Conservation (phyloP, 116 monocot species). For the Thalassia testudinum region DNA sequence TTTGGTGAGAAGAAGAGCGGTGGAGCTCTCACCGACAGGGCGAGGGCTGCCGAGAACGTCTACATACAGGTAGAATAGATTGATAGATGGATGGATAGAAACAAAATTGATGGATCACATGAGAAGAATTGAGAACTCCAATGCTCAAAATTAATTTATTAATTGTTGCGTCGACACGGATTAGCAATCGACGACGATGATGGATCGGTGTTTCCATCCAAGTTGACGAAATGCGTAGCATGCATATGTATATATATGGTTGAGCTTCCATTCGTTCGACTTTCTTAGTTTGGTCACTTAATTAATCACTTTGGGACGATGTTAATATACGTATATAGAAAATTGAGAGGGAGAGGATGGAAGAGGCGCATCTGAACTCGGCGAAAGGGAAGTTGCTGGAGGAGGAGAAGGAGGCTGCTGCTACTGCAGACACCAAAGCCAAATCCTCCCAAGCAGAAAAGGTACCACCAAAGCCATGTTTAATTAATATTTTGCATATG, state of each 20-base stretch:
- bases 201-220: too few species aligned
- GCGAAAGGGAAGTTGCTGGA: too few species aligned
- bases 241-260: background rate
- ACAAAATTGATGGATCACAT: too few species aligned
- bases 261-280: background rate
- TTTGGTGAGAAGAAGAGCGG: conserved; percentile 13
- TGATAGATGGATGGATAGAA: too few species aligned
- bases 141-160: too few species aligned
- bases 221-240: background rate
- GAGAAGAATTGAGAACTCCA: too few species aligned
- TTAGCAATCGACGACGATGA: too few species aligned
- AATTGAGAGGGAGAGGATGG: conserved; percentile 12
- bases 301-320: too few species aligned
- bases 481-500: background rate
- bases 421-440: background rate
- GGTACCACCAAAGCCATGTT: background rate
- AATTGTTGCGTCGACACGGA: too few species aligned
- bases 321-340: too few species aligned
- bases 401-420: background rate
- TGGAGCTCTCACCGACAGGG: conserved; percentile 25
- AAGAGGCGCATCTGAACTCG: conserved; percentile 4
- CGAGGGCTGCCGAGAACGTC: conserved; percentile 33
- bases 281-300: background rate
- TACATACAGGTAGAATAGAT: conserved; percentile 58
- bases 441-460: background rate